Conservation (phyloP, 352 stramenopile genomes). For the Pythium rhizo-oryzae region DNA sequence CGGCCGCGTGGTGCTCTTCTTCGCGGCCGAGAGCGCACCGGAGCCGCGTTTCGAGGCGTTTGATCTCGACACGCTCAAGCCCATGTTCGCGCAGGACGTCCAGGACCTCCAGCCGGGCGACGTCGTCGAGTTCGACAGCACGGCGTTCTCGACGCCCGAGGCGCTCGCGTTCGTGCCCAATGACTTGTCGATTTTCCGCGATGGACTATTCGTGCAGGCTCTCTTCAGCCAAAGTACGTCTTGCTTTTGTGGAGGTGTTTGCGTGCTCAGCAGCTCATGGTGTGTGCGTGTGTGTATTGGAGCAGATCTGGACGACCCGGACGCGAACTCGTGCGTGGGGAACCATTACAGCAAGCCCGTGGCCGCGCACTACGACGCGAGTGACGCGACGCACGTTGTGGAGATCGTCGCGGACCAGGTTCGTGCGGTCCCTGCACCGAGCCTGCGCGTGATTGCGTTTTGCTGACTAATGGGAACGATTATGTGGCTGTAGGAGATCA, state of each 20-base stretch:
- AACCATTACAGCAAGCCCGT: slow-evolving; percentile 68
- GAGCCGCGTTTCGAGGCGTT: slow-evolving; percentile 65
- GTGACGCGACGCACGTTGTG: slow-evolving; percentile 37
- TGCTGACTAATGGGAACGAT: not conserved
- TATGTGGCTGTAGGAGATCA: slow-evolving; percentile 10
- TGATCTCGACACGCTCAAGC: slow-evolving; percentile 54
- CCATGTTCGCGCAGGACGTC: slow-evolving; percentile 72
- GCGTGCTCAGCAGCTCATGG: too few relatives aligned
- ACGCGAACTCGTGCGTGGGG: slow-evolving; percentile 59
- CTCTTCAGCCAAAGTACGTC: slow-evolving; percentile 62
- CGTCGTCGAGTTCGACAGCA: slow-evolving; percentile 69
- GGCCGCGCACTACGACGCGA: slow-evolving; percentile 37
- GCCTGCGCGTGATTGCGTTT: not conserved
- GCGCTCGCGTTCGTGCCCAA: slow-evolving; percentile 66
- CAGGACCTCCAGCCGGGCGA: slow-evolving; percentile 54
- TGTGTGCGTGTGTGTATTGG: not conserved
- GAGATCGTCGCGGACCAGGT: slow-evolving; percentile 59
- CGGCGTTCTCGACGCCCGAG: slow-evolving; percentile 54
- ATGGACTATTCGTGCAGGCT: slow-evolving; percentile 59
- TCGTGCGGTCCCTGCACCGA: not conserved
- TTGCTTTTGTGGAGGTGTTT: not conserved
- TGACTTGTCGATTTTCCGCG: slow-evolving; percentile 48
- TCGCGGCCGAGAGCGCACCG: slow-evolving; percentile 37
- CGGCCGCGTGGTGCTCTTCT: slow-evolving; percentile 67
- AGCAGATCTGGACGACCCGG: slow-evolving; percentile 64